Conservation (phyloP, 305 asterid genomes). For the Rubia tinctorum region DNA sequence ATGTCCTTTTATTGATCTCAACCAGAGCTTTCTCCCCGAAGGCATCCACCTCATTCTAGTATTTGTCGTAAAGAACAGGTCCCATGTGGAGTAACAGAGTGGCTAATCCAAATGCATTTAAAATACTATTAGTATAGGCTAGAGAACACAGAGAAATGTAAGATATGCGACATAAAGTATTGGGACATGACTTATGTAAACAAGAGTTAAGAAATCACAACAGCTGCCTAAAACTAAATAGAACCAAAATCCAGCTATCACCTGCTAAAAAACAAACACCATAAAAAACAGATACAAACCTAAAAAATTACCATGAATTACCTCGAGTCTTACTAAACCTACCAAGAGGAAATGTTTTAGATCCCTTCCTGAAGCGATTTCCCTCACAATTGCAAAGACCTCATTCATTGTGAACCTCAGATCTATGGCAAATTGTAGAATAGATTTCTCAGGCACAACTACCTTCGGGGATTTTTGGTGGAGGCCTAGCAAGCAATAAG, state of each 20-base stretch:
- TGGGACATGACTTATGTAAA: no score
- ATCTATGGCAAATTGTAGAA: conserved; percentile 55
- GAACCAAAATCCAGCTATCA: conserved; percentile 65
- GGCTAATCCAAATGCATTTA: conserved; percentile 29
- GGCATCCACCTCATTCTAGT: conserved; percentile 68
- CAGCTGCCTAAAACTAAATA: conserved; percentile 79
- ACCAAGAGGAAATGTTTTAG: conserved; percentile 84
- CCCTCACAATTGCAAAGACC: conserved; percentile 48
- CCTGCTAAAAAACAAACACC: no score
- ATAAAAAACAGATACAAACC: background rate
- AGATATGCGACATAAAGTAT: no score
- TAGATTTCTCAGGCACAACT: conserved; percentile 55
- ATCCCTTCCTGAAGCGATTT: conserved; percentile 80
- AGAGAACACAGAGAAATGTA: no score
- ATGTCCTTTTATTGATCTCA: conserved; percentile 66
- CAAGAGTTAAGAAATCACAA: no score
- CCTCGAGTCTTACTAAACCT: conserved; percentile 44
- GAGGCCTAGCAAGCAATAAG: conserved; percentile 38
- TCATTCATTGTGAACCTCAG: conserved; percentile 56
- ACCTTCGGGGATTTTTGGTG: conserved; percentile 78
- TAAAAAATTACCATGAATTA: background rate
- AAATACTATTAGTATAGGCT: no score
- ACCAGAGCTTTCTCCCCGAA: conserved; percentile 63
- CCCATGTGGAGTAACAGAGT: conserved; percentile 65
- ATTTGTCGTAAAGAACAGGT: conserved; percentile 80